A percentile compares a stretch with the other conserved stretches of the same genome.
Evolutionary conservation across 495 filamentous ascomycete genomes (phyloP).

Genomic region (Penicillium cataractarum): DNA sequence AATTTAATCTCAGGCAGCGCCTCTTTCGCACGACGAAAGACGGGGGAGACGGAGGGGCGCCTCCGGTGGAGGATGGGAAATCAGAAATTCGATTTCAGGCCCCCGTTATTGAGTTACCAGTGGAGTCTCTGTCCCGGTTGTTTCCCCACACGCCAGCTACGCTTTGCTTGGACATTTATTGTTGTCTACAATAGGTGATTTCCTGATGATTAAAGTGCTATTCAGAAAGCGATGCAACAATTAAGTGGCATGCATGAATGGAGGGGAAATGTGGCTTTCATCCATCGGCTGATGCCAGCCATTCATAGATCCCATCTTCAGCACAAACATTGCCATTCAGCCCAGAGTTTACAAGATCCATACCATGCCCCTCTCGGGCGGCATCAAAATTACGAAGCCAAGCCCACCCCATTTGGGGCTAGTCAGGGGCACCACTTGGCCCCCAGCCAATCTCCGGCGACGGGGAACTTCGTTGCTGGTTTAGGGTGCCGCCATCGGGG

Average conservation of each 20-base stretch:
- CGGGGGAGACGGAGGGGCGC: constrained; percentile 5
- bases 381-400: constrained; percentile 15
- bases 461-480: constrained; percentile 17
- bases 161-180: background rate
- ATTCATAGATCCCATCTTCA: background rate
- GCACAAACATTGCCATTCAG: background rate
- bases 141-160: constrained; percentile 1
- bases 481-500: constrained; percentile 15
- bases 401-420: constrained; percentile 8
- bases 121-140: background rate
- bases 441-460: constrained; percentile 14
- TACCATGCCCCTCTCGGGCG: background rate
- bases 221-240: background rate
- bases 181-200: too few species aligned
- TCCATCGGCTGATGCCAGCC: background rate
- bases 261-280: background rate
- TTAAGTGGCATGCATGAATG: background rate
- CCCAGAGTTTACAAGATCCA: constrained; percentile 2
- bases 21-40: constrained; percentile 5
- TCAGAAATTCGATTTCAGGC: background rate
- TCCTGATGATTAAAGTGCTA: too few species aligned
- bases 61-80: background rate
- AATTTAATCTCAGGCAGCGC: constrained; percentile 1
- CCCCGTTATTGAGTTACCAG: background rate
- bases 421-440: constrained; percentile 26